Evolutionary conservation across 352 stramenopile species (phyloP).

Genomic region (Phytopythium ostracodes): DNA sequence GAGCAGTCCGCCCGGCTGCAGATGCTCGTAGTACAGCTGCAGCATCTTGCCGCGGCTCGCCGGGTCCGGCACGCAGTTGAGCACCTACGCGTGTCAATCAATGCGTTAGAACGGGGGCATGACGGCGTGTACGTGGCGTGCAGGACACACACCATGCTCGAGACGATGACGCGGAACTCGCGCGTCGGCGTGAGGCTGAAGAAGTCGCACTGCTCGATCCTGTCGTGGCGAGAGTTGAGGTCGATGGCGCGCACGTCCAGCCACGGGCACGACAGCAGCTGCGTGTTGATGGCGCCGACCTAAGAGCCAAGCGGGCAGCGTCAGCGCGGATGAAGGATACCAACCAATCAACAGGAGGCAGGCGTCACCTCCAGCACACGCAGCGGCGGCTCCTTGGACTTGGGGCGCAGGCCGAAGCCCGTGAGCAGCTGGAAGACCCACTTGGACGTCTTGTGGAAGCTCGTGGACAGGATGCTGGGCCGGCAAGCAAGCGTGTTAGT

Average conservation of each 20-base stretch:
- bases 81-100: slow-evolving; percentile 32
- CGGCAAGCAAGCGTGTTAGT: neutral
- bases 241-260: slow-evolving; percentile 94
- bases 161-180: slow-evolving; percentile 91
- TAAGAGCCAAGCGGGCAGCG: slow-evolving; percentile 26
- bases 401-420: slow-evolving; percentile 60
- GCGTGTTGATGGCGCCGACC: slow-evolving; percentile 96
- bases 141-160: slow-evolving; percentile 72
- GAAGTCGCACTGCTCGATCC: slow-evolving; percentile 92
- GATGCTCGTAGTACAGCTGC: slow-evolving; percentile 51
- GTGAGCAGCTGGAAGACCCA: slow-evolving; percentile 93
- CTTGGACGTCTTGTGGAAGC: slow-evolving; percentile 93
- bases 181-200: slow-evolving; percentile 69
- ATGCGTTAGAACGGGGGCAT: neutral
- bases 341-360: neutral
- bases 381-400: slow-evolving; percentile 59
- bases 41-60: slow-evolving; percentile 78
- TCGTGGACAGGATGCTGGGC: slow-evolving; percentile 89
- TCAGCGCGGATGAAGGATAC: slow-evolving; percentile 4
- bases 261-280: slow-evolving; percentile 92
- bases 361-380: slow-evolving; percentile 51
- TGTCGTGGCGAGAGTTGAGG: slow-evolving; percentile 88
- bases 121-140: neutral
- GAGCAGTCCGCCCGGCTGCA: slow-evolving; percentile 44
- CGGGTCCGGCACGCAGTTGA: slow-evolving; percentile 95